Percentiles rank a stretch among this genome's conserved stretches.
Conservation (phyloP, 169 alveolate species). For the Plasmodium malariae region DNA sequence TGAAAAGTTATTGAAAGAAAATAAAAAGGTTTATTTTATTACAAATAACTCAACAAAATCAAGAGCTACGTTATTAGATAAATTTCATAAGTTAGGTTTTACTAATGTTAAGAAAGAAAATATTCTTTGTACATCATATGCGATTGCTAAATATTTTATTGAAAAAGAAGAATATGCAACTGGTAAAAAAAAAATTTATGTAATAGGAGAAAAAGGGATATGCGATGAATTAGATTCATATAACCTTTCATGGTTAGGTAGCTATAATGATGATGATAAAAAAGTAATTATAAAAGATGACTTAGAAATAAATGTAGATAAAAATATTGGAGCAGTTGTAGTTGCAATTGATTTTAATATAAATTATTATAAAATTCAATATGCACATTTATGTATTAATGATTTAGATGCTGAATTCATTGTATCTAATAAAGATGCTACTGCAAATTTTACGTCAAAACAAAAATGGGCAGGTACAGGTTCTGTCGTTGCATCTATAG, state of each 20-base stretch:
- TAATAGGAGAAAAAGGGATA: slow-evolving; percentile 79
- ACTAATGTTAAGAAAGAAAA: slow-evolving; percentile 40
- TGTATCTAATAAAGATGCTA: slow-evolving; percentile 80
- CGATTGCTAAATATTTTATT: slow-evolving; percentile 71
- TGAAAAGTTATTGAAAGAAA: slow-evolving; percentile 43
- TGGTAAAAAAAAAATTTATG: slow-evolving; percentile 77
- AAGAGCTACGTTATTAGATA: slow-evolving; percentile 71
- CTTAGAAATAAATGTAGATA: slow-evolving; percentile 46
- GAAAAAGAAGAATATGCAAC: slow-evolving; percentile 40
- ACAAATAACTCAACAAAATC: slow-evolving; percentile 80
- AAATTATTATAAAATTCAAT: slow-evolving; percentile 80
- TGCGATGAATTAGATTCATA: slow-evolving; percentile 46
- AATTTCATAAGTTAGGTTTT: slow-evolving; percentile 78
- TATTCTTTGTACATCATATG: slow-evolving; percentile 75
- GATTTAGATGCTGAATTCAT: slow-evolving; percentile 76
- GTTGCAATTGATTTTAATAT: slow-evolving; percentile 81
- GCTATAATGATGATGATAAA: slow-evolving; percentile 74
- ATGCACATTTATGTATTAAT: slow-evolving; percentile 80
- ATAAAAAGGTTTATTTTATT: slow-evolving; percentile 77
- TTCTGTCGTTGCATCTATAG: slow-evolving; percentile 81
- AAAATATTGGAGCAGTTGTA: slow-evolving; percentile 80
- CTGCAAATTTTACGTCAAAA: slow-evolving; percentile 77
- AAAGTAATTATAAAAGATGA: slow-evolving; percentile 47
- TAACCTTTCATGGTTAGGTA: slow-evolving; percentile 44
- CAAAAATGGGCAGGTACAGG: slow-evolving; percentile 87